Evolutionary conservation across 2,329 filamentous ascomycete species (phyloP).

Genomic region (Penicillium sp.): DNA sequence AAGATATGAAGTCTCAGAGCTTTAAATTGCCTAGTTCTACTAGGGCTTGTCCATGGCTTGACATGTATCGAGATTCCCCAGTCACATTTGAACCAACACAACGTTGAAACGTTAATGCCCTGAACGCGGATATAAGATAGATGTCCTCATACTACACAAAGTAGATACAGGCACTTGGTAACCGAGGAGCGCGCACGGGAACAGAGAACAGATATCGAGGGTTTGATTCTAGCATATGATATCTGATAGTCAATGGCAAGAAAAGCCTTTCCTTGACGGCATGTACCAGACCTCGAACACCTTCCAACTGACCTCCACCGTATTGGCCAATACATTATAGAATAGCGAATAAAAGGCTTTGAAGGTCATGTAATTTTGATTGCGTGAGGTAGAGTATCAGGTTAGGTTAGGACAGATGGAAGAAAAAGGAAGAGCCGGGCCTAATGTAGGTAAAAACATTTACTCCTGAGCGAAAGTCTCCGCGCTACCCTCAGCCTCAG

Average conservation of each 20-base stretch:
- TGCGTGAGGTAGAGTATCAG: slow-evolving; percentile 37
- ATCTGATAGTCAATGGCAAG: neutral
- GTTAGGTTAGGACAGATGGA: slow-evolving; percentile 33
- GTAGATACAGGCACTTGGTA: neutral
- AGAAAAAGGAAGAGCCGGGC: slow-evolving; percentile 28
- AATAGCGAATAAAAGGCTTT: slow-evolving; percentile 8
- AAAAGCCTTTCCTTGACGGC: neutral
- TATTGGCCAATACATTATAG: neutral
- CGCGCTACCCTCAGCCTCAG: slow-evolving; percentile 45
- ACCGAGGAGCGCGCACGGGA: neutral
- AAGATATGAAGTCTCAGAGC: neutral
- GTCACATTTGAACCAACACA: neutral
- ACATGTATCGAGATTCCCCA: neutral
- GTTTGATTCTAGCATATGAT: neutral
- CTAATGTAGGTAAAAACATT: slow-evolving; percentile 31
- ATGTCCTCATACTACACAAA: neutral
- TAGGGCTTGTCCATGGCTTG: neutral
- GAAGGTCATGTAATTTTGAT: slow-evolving; percentile 37
- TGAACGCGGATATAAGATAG: neutral
- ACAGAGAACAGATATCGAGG: neutral
- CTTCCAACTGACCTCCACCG: neutral
- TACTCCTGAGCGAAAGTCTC: slow-evolving; percentile 50
- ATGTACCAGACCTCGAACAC: neutral
- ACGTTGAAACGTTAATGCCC: too few species aligned
- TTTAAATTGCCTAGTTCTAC: neutral